phyloP scores from a whole-genome alignment of 331 rosid species.

The Cucumis variabilis region DNA sequence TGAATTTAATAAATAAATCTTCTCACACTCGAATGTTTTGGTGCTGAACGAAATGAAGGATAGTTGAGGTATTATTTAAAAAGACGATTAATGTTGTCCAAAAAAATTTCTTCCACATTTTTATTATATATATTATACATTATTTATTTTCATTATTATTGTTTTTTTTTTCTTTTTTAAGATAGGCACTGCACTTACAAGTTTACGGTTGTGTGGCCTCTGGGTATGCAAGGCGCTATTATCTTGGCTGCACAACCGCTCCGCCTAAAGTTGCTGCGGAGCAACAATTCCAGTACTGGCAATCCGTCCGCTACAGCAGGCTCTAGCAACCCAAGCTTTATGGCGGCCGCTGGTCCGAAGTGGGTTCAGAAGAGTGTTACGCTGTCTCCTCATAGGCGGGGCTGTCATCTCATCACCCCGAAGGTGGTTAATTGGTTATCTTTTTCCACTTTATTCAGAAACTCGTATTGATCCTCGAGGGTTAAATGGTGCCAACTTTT shows the following conservation, averaged over 20 bases:
- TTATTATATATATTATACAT: no score
- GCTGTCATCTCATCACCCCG: slow-evolving; percentile 71
- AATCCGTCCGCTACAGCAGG: slow-evolving; percentile 25
- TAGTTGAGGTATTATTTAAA: no score
- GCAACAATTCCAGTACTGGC: slow-evolving; percentile 35
- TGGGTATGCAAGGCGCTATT: slow-evolving; percentile 16
- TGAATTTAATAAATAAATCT: no score
- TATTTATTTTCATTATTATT: no score
- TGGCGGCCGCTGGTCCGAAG: slow-evolving; percentile 65
- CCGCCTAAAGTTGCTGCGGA: slow-evolving; percentile 1
- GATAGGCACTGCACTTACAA: neutral
- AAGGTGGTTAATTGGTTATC: slow-evolving; percentile 40
- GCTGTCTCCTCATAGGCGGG: slow-evolving; percentile 57
- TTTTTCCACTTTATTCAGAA: neutral
- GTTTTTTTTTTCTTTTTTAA: no score
- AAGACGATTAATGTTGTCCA: no score
- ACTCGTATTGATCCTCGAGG: neutral
- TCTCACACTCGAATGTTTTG: no score
- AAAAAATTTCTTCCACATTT: no score
- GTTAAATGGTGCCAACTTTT: neutral
- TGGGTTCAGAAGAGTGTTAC: slow-evolving; percentile 70
- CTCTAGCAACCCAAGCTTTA: slow-evolving; percentile 39
- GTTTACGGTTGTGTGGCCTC: neutral
- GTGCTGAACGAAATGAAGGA: no score
- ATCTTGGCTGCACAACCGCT: neutral